Conservation (phyloP, 2,329 filamentous ascomycete species). For the Fusarium gaditjirri region DNA sequence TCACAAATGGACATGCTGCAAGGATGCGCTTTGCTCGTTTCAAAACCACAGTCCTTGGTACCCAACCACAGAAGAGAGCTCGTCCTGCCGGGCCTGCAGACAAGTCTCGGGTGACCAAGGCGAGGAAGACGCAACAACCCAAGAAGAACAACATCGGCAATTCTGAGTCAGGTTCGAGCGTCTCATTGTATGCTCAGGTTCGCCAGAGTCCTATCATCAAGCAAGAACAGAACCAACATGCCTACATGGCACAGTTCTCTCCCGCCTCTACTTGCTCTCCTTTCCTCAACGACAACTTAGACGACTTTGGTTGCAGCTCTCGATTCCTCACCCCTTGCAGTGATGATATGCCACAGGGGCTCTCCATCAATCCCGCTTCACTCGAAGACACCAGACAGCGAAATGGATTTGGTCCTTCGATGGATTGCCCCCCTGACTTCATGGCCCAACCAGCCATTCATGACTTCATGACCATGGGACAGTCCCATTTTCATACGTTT, state of each 20-base stretch:
- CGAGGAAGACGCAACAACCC: slow-evolving; percentile 49
- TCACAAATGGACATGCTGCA: slow-evolving; percentile 69
- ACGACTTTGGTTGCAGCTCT: slow-evolving; percentile 47
- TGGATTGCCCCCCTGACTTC: slow-evolving; percentile 44
- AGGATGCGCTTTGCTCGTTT: slow-evolving; percentile 70
- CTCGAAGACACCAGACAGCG: slow-evolving; percentile 44
- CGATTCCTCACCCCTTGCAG: slow-evolving; percentile 65
- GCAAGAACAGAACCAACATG: slow-evolving; percentile 50
- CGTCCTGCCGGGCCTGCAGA: slow-evolving; percentile 51
- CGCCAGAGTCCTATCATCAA: slow-evolving; percentile 48
- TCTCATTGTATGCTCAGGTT: slow-evolving; percentile 47
- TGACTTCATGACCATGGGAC: slow-evolving; percentile 45
- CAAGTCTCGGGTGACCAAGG: slow-evolving; percentile 60
- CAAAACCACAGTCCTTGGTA: slow-evolving; percentile 57
- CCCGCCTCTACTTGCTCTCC: slow-evolving; percentile 53
- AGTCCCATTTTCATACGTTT: slow-evolving; percentile 54
- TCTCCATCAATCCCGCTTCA: slow-evolving; percentile 44
- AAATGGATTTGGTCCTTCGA: slow-evolving; percentile 44
- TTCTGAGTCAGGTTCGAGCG: slow-evolving; percentile 49
- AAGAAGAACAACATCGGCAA: slow-evolving; percentile 55
- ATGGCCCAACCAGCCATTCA: slow-evolving; percentile 43
- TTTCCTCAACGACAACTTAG: slow-evolving; percentile 50
- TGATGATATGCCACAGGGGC: slow-evolving; percentile 56
- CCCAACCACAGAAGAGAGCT: slow-evolving; percentile 60
- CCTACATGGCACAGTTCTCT: slow-evolving; percentile 50